Evolutionary conservation across 225 moss, liverwort and hornwort species (phyloP).

Genomic region (Takakia lepidozioides): DNA sequence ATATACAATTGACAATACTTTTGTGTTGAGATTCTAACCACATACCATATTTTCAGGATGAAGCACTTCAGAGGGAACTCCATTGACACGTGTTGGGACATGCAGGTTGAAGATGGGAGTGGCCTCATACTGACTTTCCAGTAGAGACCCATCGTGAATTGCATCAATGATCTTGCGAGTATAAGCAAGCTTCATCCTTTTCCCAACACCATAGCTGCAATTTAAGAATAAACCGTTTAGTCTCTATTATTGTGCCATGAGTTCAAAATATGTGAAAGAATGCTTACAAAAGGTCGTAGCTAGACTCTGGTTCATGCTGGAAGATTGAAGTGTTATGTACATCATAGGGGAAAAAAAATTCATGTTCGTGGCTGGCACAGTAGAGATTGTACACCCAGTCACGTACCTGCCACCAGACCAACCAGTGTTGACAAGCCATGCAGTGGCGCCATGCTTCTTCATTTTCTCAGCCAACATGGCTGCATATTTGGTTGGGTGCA

Average conservation of each 20-base stretch:
- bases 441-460: slow-evolving; percentile 67
- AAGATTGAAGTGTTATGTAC: no score
- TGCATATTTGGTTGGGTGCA: slow-evolving; percentile 95
- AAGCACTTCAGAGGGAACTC: slow-evolving; percentile 33
- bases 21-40: not conserved
- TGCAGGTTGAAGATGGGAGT: slow-evolving; percentile 44
- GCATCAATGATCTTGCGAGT: slow-evolving; percentile 44
- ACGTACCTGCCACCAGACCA: slow-evolving; percentile 90
- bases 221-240: no score
- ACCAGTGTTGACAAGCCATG: slow-evolving; percentile 96
- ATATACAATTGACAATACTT: no score
- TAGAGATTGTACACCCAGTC: no score
- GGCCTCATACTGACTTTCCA: slow-evolving; percentile 9
- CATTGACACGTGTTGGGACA: slow-evolving; percentile 27
- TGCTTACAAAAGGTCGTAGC: no score
- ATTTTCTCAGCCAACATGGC: slow-evolving; percentile 96
- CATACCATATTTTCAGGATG: slow-evolving; percentile 46
- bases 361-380: no score
- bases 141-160: slow-evolving; percentile 44
- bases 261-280: no score
- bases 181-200: slow-evolving; percentile 43
- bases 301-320: no score
- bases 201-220: slow-evolving; percentile 36
- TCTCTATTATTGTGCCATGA: no score
- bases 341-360: no score